Conservation (phyloP, 768 basidiomycete species). For the Gloeophyllum trabeum region DNA sequence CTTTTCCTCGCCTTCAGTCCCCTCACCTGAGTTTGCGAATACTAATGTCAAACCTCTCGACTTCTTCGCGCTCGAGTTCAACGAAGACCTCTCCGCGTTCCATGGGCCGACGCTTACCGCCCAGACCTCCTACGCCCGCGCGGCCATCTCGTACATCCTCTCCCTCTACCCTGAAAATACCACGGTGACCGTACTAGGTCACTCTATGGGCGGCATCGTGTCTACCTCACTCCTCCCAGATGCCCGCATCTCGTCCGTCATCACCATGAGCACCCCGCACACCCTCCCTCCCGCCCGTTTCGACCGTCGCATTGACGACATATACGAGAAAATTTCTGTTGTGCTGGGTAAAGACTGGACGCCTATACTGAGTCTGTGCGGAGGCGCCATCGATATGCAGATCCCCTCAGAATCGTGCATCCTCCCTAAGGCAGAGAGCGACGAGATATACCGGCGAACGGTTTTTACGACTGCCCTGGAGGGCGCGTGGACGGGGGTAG, state of each 20-base stretch:
- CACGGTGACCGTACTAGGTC: constrained; percentile 70
- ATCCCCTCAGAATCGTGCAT: constrained; percentile 86
- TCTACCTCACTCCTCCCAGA: constrained; percentile 71
- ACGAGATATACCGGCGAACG: constrained; percentile 36
- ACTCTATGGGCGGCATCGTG: constrained; percentile 97
- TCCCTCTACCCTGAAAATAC: constrained; percentile 60
- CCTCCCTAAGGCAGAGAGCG: constrained; percentile 23
- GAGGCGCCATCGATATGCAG: constrained; percentile 86
- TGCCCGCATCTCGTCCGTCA: constrained; percentile 54
- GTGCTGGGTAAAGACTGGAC: constrained; percentile 34
- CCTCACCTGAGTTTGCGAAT: constrained; percentile 41
- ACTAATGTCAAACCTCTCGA: constrained; percentile 51
- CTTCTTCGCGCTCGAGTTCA: constrained; percentile 91
- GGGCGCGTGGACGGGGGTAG: constrained; percentile 91
- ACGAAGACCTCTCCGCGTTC: constrained; percentile 94
- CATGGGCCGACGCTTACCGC: constrained; percentile 82
- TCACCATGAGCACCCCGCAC: constrained; percentile 97
- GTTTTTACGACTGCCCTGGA: constrained; percentile 83
- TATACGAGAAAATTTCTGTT: constrained; percentile 43
- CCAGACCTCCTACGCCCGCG: constrained; percentile 64
- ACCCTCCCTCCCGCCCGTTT: constrained; percentile 80
- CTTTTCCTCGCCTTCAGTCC: constrained; percentile 45
- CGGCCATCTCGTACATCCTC: constrained; percentile 68
- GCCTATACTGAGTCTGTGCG: constrained; percentile 77
- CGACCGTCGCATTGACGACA: constrained; percentile 65